These are phyloP conservation scores for Yamadazyma sp. DNA, from an alignment of 805 yeast species.

Conservation along the genomic window DNA sequence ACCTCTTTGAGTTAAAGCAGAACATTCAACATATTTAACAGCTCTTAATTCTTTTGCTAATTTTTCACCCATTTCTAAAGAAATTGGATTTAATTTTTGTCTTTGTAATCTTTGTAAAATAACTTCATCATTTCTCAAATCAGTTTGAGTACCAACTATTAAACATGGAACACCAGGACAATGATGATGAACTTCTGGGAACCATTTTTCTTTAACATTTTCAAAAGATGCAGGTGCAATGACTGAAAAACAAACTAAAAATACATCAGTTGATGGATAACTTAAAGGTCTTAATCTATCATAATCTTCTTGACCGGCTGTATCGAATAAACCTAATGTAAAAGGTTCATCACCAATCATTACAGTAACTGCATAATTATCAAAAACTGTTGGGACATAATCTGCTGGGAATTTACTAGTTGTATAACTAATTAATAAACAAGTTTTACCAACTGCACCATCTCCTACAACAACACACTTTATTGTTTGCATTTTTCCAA, in stretches of 20 bases:
- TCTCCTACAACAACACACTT: conserved; percentile 99
- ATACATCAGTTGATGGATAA: conserved; percentile 96
- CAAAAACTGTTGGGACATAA: conserved; percentile 98
- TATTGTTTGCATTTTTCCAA: conserved; percentile 50
- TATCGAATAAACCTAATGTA: conserved; percentile 94
- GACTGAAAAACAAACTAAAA: conserved; percentile 92
- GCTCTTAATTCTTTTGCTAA: conserved; percentile 93
- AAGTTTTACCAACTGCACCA: conserved; percentile 99
- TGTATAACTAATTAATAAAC: conserved; percentile 92
- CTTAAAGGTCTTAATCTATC: conserved; percentile 95
- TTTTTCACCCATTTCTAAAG: conserved; percentile 84
- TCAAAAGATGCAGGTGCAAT: conserved; percentile 97
- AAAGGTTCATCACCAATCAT: conserved; percentile 98
- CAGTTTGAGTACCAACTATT: conserved; percentile 96
- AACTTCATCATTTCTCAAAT: conserved; percentile 89
- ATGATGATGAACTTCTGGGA: conserved; percentile 94
- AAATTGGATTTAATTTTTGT: conserved; percentile 84
- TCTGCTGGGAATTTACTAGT: conserved; percentile 97
- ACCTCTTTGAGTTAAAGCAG: conserved; percentile 96
- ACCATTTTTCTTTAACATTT: conserved; percentile 97
- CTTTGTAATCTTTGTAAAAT: conserved; percentile 86
- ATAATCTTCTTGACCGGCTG: conserved; percentile 99
- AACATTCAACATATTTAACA: conserved; percentile 95
- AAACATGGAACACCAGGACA: conserved; percentile 98
- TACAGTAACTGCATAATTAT: conserved; percentile 90